Evolutionary conservation across 208 protist genomes (phyloP), one percentile per base, ranked within the genome.

Genomic region (Acanthamoeba royreba): DNA sequence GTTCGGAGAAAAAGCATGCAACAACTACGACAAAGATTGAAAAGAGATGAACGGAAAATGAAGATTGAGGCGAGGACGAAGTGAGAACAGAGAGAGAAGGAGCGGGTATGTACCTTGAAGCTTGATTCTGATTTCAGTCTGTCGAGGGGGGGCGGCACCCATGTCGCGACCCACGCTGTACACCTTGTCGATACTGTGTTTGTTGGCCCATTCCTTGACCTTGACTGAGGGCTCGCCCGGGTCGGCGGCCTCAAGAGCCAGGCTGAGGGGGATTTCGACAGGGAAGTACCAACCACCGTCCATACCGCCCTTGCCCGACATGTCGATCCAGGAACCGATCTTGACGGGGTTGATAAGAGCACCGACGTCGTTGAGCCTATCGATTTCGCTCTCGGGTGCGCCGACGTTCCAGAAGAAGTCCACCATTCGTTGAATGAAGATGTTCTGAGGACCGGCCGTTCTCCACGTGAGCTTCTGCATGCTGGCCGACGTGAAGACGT

Each of bases 321-420:
- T 93, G 42, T 93, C 90, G 74, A 93, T 93, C 90, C 90, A 93
- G 25, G 81, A 93, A 43, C 90, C 90, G 25, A 93, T 93, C 1
- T 89, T 19, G 33, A 69, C 19, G 31, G 90, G 90, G 69, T 93
- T 93, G 2, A 93, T 93, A 13, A 45, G 31, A 19, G 81, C 86
- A 1, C 90, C 90, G 42, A 88, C 31, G 40, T 93, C 90, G n/a
- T 93, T 93, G 28, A 93, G 69, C 31, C 90, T 7, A 55, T 93
- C 90, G 87, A 93, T 93, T 3, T 93, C 90, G 58, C 19, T 89
- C 2, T 93, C 90, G 22, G 90, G 90, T 15, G 90, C 90, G 40
- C 90, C 90, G 17, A 93, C 90, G 87, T 93, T 93, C 90, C 90
- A 93, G 55, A 93, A 93, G 52, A 93, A 93, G 55, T 93, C 90